Evolutionary conservation across 2,329 filamentous ascomycete species (phyloP), one percentile per base, ranked within the genome.

Genomic region (Rutstroemia sp.): DNA sequence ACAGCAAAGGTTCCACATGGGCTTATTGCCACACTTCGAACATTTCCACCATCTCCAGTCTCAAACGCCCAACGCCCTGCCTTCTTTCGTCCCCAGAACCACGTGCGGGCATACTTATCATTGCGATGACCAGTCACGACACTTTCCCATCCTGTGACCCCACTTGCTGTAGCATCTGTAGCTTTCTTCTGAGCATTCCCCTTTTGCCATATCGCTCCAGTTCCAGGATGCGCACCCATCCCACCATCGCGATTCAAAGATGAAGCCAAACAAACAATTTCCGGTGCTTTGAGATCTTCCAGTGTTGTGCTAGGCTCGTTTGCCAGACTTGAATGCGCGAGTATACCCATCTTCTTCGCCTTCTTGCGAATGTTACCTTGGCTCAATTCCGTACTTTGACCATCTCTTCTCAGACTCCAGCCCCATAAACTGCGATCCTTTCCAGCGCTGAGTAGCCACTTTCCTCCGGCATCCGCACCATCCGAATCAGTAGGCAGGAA

Each of bases 81-180:
- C 65, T 87, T 85, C 73, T 95, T 96, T 56, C 90, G 86, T 5
- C 92, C 94, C 92, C 94, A 97, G 73, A 96, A 96, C 94, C 94
- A 99, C 1, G 94, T 97, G 53, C 94, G 83, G 17, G 91, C 94
- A 68, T 82, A 88, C 46, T 84, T 80, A 67, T 97, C 92, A 51
- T 87, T 83, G 67, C 86, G 86, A 69, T 99, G 95, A 9, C 91
- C 92, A 4, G 94, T 99, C 2, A 99, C 83, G 6, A 99, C 85
- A 68, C 92, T 96, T 71, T 99, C 95, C 94, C 94, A 99, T 1
- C 94, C 94, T 2, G 92, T 96, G 75, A 84, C 84, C 48, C 84
- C 81, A 65, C 85, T 88, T 56, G 84, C 77, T 63, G 90, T 85
- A 2, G 87, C 84, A 70, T 91, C 86, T 9, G 79, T 74, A n/a